Percentiles rank a stretch among this genome's conserved stretches.
Evolutionary conservation across 1,284 basidiomycete species (phyloP).

Genomic region (Ceratobasidium sp.): DNA sequence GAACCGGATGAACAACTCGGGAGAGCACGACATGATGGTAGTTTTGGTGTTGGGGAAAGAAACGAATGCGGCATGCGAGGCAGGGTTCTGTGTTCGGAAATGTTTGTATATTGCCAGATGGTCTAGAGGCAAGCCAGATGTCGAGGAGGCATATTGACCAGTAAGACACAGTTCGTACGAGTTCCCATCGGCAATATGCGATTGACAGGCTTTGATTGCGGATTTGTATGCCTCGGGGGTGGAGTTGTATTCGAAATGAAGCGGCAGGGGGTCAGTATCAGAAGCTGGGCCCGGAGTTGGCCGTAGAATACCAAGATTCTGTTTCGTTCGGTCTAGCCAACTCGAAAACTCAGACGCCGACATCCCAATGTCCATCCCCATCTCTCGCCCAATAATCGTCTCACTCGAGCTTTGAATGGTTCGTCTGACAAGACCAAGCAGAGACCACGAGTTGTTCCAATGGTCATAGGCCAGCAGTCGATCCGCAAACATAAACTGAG

Average conservation of each 20-base stretch:
- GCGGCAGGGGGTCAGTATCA: conserved; percentile 26
- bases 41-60: conserved; percentile 63
- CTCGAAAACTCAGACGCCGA: not conserved
- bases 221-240: conserved; percentile 64
- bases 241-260: conserved; percentile 10
- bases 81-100: conserved; percentile 82
- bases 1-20: conserved; percentile 93
- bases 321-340: conserved; percentile 38
- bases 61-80: conserved; percentile 89
- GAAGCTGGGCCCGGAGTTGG: conserved; percentile 45
- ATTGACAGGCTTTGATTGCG: conserved; percentile 76
- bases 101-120: conserved; percentile 69
- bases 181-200: conserved; percentile 82
- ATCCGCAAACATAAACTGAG: conserved; percentile 53
- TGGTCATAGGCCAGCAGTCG: conserved; percentile 52
- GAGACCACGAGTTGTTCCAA: conserved; percentile 52
- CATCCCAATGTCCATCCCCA: conserved; percentile 19
- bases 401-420: not conserved
- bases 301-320: conserved; percentile 28
- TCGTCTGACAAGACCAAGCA: conserved; percentile 50
- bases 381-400: conserved; percentile 1
- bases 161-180: conserved; percentile 98
- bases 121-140: conserved; percentile 49
- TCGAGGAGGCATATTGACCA: conserved; percentile 66
- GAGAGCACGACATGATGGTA: conserved; percentile 80